Percentiles rank a stretch among this genome's conserved stretches.
Evolutionary conservation across 768 basidiomycete species (phyloP).

Genomic region (Hygrophorus pudorinus): DNA sequence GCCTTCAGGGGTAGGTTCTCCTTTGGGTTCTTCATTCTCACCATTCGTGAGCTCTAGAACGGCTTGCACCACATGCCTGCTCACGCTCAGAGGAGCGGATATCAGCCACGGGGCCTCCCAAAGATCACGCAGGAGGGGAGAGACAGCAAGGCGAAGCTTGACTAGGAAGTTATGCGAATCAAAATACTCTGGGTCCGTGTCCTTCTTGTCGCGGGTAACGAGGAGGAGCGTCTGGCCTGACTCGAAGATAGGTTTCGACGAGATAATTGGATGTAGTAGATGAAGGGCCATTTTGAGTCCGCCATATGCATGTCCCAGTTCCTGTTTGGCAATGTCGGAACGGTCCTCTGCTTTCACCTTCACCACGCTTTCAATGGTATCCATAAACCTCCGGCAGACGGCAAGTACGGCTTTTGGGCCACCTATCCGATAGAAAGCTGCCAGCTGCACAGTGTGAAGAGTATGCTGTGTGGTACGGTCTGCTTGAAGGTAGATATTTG

Average conservation of each 20-base stretch:
- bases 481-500: constrained; percentile 21
- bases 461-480: constrained; percentile 68
- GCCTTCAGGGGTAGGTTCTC: constrained; percentile 23
- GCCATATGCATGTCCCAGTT: constrained; percentile 66
- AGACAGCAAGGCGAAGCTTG: constrained; percentile 55
- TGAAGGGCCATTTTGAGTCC: constrained; percentile 76
- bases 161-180: constrained; percentile 85
- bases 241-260: constrained; percentile 74
- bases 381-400: constrained; percentile 44
- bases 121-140: constrained; percentile 57
- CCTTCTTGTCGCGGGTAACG: constrained; percentile 67
- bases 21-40: constrained; percentile 67
- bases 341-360: constrained; percentile 45
- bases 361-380: constrained; percentile 46
- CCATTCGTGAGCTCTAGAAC: constrained; percentile 75
- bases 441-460: constrained; percentile 75
- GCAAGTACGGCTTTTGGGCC: constrained; percentile 62
- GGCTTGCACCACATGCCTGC: constrained; percentile 64
- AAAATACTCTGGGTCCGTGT: constrained; percentile 70
- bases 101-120: constrained; percentile 85
- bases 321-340: constrained; percentile 44
- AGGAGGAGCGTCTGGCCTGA: constrained; percentile 72
- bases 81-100: constrained; percentile 62
- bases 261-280: constrained; percentile 65
- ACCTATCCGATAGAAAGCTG: constrained; percentile 58